Percentiles rank a stretch among this genome's conserved stretches.
phyloP scores from a whole-genome alignment of 2,329 filamentous ascomycete species.

The Nakataea oryzae region DNA sequence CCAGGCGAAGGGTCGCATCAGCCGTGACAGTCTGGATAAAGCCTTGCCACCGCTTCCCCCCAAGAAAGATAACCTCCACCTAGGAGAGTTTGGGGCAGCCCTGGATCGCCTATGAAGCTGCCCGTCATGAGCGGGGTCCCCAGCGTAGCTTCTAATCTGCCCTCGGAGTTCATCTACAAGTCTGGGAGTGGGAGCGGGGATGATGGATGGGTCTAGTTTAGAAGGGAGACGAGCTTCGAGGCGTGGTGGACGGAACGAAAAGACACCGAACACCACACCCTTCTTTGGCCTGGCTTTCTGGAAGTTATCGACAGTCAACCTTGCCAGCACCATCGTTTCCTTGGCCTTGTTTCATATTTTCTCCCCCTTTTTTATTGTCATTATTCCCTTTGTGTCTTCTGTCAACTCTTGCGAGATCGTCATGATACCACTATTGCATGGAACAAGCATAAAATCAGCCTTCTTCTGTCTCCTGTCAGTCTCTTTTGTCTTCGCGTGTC shows the following conservation, averaged over 20 bases:
- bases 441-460: slow-evolving; percentile 8
- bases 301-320: background rate
- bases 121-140: background rate
- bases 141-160: background rate
- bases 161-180: background rate
- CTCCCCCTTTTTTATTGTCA: slow-evolving; percentile 7
- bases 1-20: slow-evolving; percentile 26
- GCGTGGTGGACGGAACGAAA: background rate
- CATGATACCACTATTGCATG: slow-evolving; percentile 15
- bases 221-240: background rate
- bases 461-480: slow-evolving; percentile 7
- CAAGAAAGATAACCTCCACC: background rate
- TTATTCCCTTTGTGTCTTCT: slow-evolving; percentile 3
- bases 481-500: background rate
- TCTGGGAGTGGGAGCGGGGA: background rate
- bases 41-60: slow-evolving; percentile 44
- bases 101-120: background rate
- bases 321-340: background rate
- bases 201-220: background rate
- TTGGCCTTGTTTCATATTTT: slow-evolving; percentile 6
- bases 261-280: background rate
- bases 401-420: slow-evolving; percentile 9
- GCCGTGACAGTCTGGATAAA: slow-evolving; percentile 50
- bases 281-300: background rate
- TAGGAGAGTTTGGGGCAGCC: background rate